phyloP scores from a whole-genome alignment of 2,329 filamentous ascomycete species.

The Verticillium nubilum region DNA sequence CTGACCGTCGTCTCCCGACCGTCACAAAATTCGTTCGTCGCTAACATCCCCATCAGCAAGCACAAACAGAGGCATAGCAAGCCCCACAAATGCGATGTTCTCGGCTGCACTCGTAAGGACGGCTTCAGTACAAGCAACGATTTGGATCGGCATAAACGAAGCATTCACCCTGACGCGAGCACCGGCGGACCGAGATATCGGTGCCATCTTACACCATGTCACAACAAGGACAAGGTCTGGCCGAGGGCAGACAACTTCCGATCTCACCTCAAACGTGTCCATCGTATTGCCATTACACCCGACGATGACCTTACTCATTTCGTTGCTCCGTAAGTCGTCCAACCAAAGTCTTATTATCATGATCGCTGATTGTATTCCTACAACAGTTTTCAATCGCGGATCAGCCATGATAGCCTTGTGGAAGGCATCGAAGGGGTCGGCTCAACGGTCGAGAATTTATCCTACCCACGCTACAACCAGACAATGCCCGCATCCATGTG shows the following conservation, averaged over 20 bases:
- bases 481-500: background rate
- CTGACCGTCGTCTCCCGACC: background rate
- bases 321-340: slow-evolving; percentile 19
- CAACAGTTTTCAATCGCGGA: background rate
- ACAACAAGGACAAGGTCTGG: slow-evolving; percentile 64
- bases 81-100: slow-evolving; percentile 55
- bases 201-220: slow-evolving; percentile 54
- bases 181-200: slow-evolving; percentile 48
- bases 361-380: background rate
- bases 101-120: slow-evolving; percentile 49
- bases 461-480: background rate
- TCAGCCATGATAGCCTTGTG: background rate
- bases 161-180: slow-evolving; percentile 53
- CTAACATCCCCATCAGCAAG: slow-evolving; percentile 51
- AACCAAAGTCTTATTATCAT: background rate
- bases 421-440: background rate
- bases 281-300: slow-evolving; percentile 33
- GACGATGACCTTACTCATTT: slow-evolving; percentile 34
- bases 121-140: slow-evolving; percentile 82
- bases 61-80: slow-evolving; percentile 67
- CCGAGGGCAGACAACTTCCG: slow-evolving; percentile 83
- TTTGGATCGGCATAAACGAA: slow-evolving; percentile 70
- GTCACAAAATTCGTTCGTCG: background rate
- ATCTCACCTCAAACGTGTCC: slow-evolving; percentile 68
- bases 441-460: background rate